Evolutionary conservation across 2,329 filamentous ascomycete genomes (phyloP).

Genomic region (Elsinoe fawcettii): DNA sequence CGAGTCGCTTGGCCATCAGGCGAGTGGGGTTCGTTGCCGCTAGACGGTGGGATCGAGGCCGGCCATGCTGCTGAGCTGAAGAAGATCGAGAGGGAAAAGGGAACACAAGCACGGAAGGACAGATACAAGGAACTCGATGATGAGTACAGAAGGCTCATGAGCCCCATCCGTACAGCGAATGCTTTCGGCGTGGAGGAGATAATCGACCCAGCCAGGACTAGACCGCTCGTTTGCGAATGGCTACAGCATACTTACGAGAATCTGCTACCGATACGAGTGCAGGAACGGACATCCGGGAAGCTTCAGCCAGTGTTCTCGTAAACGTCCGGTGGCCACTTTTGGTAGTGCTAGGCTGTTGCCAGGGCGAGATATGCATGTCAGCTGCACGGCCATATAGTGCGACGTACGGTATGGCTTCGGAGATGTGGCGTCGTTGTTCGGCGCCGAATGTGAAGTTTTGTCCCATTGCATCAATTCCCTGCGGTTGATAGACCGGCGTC

Average conservation of each 20-base stretch:
- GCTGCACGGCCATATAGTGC: too few species aligned
- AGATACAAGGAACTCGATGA: conserved; percentile 51
- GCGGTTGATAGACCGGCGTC: too few species aligned
- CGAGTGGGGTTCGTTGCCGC: conserved; percentile 54
- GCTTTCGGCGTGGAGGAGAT: conserved; percentile 58
- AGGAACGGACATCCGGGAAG: conserved; percentile 32
- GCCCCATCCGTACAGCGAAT: conserved; percentile 57
- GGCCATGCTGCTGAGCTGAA: conserved; percentile 54
- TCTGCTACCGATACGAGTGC: conserved; percentile 44
- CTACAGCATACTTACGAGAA: conserved; percentile 47
- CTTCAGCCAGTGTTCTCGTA: conserved; percentile 32
- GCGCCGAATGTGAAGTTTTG: too few species aligned
- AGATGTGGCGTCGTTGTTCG: too few species aligned
- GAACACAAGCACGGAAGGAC: conserved; percentile 40
- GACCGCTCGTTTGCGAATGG: conserved; percentile 50
- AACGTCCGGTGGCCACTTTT: too few species aligned
- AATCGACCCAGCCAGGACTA: conserved; percentile 54
- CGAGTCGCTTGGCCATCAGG: conserved; percentile 58
- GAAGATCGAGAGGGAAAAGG: conserved; percentile 45
- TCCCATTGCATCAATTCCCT: too few species aligned
- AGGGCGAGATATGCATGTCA: too few species aligned
- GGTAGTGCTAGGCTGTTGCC: too few species aligned
- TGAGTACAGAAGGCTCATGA: conserved; percentile 56
- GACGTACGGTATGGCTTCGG: too few species aligned
- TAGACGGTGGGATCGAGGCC: conserved; percentile 59